Conservation (phyloP, 495 filamentous ascomycete genomes). For the Tuber calosporum region DNA sequence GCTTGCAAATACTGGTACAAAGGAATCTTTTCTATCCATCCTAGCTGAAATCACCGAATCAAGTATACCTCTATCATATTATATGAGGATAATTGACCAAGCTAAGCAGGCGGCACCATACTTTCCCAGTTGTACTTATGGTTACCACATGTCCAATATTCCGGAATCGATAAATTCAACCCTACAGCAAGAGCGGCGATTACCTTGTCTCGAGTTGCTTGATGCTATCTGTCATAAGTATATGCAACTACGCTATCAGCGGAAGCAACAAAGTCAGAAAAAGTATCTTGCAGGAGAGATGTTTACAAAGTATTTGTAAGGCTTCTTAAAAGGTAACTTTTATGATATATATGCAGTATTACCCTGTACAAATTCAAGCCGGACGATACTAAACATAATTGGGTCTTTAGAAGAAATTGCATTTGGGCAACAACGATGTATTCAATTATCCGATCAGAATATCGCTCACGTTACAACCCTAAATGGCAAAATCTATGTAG, state of each 20-base stretch:
- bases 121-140: background rate
- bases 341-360: background rate
- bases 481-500: background rate
- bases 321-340: background rate
- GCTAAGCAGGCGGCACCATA: conserved; percentile 1
- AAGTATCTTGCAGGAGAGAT: background rate
- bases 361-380: background rate
- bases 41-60: background rate
- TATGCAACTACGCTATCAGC: conserved; percentile 10
- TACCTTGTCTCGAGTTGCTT: conserved; percentile 12
- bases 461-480: background rate
- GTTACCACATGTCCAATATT: conserved; percentile 19
- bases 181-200: conserved; percentile 5
- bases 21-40: background rate
- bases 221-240: conserved; percentile 15
- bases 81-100: background rate
- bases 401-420: background rate
- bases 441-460: background rate
- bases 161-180: conserved; percentile 10
- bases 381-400: background rate
- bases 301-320: background rate
- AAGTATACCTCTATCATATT: background rate
- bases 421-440: background rate
- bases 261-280: background rate
- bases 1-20: background rate